phyloP scores from a whole-genome alignment of 805 yeast species.

The Ascoidea asiatica region DNA sequence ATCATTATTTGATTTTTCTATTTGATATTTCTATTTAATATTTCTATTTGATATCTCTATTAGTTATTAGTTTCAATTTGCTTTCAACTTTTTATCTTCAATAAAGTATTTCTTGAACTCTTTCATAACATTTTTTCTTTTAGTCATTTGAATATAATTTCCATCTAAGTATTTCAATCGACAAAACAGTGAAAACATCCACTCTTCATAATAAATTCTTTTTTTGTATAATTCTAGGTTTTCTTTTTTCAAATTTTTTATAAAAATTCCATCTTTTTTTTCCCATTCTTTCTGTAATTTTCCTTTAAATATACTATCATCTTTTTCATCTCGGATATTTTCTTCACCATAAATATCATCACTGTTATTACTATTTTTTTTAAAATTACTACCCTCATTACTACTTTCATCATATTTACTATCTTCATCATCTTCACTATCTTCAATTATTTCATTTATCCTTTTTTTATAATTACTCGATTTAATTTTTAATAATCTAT shows the following conservation, averaged over 20 bases:
- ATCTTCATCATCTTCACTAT: slow-evolving; percentile 9
- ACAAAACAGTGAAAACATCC: slow-evolving; percentile 5
- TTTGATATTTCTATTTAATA: neutral
- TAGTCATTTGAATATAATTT: slow-evolving; percentile 3
- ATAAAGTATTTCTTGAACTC: slow-evolving; percentile 4
- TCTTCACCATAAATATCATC: neutral
- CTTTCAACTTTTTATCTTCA: neutral
- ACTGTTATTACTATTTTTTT: neutral
- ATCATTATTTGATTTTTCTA: too few relatives aligned
- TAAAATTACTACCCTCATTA: slow-evolving; percentile 1
- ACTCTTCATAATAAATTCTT: slow-evolving; percentile 9
- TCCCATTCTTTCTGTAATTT: slow-evolving; percentile 7
- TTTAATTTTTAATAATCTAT: slow-evolving; percentile 1
- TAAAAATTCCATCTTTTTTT: slow-evolving; percentile 4
- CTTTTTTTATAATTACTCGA: neutral
- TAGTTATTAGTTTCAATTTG: neutral
- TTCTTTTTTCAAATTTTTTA: slow-evolving; percentile 4
- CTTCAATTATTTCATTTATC: slow-evolving; percentile 1
- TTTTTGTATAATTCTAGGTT: slow-evolving; percentile 6
- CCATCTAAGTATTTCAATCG: slow-evolving; percentile 9
- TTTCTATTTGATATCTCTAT: neutral
- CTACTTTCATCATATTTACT: slow-evolving; percentile 5
- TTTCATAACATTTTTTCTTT: slow-evolving; percentile 2
- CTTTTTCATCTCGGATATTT: neutral
- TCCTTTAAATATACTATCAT: slow-evolving; percentile 6